Evolutionary conservation across 2,329 filamentous ascomycete genomes (phyloP).

Genomic region (Hymenoscyphus albidus): DNA sequence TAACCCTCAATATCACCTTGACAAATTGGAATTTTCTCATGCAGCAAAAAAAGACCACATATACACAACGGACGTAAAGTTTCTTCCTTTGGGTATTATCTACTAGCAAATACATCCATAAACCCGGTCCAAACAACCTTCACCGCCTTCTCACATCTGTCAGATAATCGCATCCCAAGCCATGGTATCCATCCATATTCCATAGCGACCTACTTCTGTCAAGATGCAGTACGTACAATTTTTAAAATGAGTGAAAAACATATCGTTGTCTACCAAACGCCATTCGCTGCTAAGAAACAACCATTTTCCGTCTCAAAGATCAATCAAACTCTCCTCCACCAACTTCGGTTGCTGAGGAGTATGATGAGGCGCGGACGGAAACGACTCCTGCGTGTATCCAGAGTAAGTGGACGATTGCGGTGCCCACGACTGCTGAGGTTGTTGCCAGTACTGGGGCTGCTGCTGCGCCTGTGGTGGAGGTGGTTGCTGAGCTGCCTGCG

Average conservation of each 20-base stretch:
- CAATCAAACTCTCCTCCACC: conserved; percentile 76
- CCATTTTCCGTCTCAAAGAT: conserved; percentile 68
- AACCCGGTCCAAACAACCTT: not conserved
- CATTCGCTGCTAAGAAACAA: conserved; percentile 51
- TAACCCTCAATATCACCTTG: too few relatives aligned
- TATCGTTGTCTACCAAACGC: conserved; percentile 14
- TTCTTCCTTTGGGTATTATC: not conserved
- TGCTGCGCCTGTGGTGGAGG: conserved; percentile 29
- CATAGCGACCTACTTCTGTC: not conserved
- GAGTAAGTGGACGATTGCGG: conserved; percentile 38
- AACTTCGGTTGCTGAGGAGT: conserved; percentile 40
- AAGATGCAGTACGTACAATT: conserved; percentile 2
- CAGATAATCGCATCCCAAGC: not conserved
- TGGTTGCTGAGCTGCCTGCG: conserved; percentile 31
- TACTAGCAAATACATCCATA: not conserved
- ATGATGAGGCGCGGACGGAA: conserved; percentile 63
- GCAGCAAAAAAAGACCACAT: not conserved
- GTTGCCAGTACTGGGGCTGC: conserved; percentile 49
- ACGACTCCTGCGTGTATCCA: conserved; percentile 56
- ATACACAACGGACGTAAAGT: not conserved
- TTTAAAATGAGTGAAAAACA: not conserved
- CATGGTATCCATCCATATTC: not conserved
- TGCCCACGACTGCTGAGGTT: conserved; percentile 41
- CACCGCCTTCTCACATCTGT: not conserved
- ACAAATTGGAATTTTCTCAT: too few relatives aligned